Evolutionary conservation across 2,329 filamentous ascomycete genomes (phyloP).

Genomic region (Colletotrichum sp.): DNA sequence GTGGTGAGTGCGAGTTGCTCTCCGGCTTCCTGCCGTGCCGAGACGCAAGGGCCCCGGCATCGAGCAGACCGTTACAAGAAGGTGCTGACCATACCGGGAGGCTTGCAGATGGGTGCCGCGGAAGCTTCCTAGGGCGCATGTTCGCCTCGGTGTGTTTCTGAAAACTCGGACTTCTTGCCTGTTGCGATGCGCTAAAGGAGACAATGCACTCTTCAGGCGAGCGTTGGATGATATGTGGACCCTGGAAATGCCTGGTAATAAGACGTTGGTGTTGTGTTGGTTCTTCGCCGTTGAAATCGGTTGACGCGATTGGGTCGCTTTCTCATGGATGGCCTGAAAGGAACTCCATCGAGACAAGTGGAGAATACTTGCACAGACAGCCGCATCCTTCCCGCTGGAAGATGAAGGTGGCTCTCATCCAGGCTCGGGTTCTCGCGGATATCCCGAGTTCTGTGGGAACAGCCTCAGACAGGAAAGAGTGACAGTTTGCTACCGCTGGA

Average conservation of each 20-base stretch:
- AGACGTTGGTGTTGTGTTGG: neutral
- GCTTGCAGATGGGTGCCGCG: neutral
- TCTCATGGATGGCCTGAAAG: neutral
- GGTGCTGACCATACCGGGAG: neutral
- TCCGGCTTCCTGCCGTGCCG: neutral
- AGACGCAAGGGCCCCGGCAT: neutral
- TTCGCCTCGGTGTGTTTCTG: neutral
- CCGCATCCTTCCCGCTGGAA: neutral
- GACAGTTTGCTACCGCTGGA: neutral
- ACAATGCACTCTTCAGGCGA: neutral
- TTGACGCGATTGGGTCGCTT: neutral
- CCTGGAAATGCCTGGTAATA: neutral
- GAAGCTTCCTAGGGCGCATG: neutral
- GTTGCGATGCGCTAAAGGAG: neutral
- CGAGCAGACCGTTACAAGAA: neutral
- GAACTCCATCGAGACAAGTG: neutral
- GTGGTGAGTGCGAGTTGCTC: neutral
- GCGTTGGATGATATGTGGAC: neutral
- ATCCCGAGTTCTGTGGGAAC: neutral
- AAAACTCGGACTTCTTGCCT: neutral
- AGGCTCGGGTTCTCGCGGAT: neutral
- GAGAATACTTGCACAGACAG: neutral
- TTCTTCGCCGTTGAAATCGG: neutral
- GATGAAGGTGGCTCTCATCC: neutral
- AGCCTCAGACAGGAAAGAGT: neutral